phyloP scores from a whole-genome alignment of 2,329 filamentous ascomycete genomes.

The Talaromyces sp. region DNA sequence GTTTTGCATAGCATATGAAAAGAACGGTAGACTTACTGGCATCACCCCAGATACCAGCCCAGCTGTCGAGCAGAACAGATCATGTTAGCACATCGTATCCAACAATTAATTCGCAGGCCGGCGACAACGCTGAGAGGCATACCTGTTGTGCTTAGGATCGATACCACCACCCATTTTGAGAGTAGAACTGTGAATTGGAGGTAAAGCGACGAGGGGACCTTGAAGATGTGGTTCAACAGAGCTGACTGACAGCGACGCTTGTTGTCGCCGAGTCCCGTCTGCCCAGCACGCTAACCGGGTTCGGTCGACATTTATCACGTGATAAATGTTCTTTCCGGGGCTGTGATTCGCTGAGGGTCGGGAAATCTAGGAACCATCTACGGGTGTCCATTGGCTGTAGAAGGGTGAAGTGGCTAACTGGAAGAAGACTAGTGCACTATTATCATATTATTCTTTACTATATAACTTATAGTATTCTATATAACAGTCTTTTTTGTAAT shows the following conservation, averaged over 20 bases:
- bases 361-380: not conserved
- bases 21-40: not conserved
- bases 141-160: constrained; percentile 8
- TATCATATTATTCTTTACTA: too few species aligned
- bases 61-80: not conserved
- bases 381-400: not conserved
- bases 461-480: too few species aligned
- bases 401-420: not conserved
- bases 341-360: not conserved
- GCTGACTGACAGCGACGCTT: not conserved
- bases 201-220: not conserved
- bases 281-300: not conserved
- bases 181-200: constrained; percentile 1
- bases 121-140: not conserved
- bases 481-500: too few species aligned
- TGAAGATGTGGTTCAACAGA: not conserved
- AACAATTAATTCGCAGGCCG: not conserved
- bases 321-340: not conserved
- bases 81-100: not conserved
- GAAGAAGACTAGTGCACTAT: not conserved
- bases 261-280: not conserved
- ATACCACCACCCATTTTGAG: constrained; percentile 9
- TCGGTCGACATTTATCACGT: not conserved
- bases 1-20: not conserved
- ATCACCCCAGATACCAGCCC: not conserved